Percentiles rank a stretch among this genome's conserved stretches.
These are phyloP conservation scores for Pharnaceum exiguum DNA, from an alignment of 148 eudicot species.

Conservation along the genomic window DNA sequence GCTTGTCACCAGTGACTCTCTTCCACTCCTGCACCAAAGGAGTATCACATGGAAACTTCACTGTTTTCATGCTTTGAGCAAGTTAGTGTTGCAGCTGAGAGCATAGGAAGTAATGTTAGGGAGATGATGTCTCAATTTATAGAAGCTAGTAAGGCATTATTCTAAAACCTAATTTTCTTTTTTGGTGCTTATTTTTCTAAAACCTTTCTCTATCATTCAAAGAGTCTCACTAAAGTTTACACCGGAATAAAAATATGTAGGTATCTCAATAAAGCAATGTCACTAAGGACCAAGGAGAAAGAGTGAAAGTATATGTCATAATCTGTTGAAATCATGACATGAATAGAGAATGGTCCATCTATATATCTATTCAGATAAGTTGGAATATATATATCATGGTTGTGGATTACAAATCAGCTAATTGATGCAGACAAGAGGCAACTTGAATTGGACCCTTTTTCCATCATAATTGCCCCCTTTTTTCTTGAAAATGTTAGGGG, in stretches of 20 bases:
- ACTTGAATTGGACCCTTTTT: not conserved
- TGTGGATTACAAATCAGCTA: slow-evolving; percentile 28
- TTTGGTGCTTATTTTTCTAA: too few relatives aligned
- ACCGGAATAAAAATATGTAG: not conserved
- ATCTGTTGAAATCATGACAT: slow-evolving; percentile 9
- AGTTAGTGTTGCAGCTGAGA: not conserved
- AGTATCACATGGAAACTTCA: slow-evolving; percentile 36
- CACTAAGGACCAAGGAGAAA: not conserved
- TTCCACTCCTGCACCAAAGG: slow-evolving; percentile 47
- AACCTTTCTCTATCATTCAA: too few relatives aligned
- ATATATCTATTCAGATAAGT: slow-evolving; percentile 5
- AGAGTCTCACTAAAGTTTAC: too few relatives aligned
- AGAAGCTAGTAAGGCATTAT: slow-evolving; percentile 1
- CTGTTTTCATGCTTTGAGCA: slow-evolving; percentile 18
- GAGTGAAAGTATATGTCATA: not conserved
- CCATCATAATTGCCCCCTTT: not conserved
- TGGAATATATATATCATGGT: slow-evolving; percentile 14
- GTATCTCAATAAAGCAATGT: slow-evolving; percentile 1
- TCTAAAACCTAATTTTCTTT: too few relatives aligned
- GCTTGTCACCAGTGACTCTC: slow-evolving; percentile 35
- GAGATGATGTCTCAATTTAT: slow-evolving; percentile 17
- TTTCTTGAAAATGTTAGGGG: not conserved
- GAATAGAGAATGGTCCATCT: slow-evolving; percentile 1
- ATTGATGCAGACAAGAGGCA: too few relatives aligned
- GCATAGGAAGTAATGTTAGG: slow-evolving; percentile 9